Evolutionary conservation across 2,329 filamentous ascomycete species (phyloP).

Genomic region (Neofusicoccum sp.): DNA sequence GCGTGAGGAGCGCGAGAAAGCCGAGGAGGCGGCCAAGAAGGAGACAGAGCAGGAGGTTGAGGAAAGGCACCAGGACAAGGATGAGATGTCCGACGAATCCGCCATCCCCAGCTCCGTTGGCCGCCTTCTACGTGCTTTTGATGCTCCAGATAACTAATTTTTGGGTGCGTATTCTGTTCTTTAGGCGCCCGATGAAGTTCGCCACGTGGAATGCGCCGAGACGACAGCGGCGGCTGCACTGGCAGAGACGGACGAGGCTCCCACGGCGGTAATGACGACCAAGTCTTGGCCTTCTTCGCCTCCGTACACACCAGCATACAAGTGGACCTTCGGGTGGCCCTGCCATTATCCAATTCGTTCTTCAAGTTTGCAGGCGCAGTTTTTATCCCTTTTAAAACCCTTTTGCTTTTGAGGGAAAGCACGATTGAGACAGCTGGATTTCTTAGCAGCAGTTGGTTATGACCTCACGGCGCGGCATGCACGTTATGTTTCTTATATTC

Average conservation of each 20-base stretch:
- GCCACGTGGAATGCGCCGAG: slow-evolving; percentile 10
- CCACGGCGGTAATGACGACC: not conserved
- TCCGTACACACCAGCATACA: not conserved
- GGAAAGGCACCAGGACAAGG: not conserved
- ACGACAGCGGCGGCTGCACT: slow-evolving; percentile 1
- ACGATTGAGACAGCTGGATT: slow-evolving; percentile 2
- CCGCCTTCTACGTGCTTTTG: slow-evolving; percentile 2
- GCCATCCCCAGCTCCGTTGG: not conserved
- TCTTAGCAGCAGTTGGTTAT: not conserved
- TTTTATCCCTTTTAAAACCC: not conserved
- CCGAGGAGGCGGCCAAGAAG: not conserved
- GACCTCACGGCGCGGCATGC: slow-evolving; percentile 16
- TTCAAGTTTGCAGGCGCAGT: not conserved
- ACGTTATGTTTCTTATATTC: slow-evolving; percentile 5
- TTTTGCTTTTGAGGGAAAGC: not conserved
- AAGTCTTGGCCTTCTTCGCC: not conserved
- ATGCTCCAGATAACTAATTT: not conserved
- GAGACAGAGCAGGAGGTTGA: not conserved
- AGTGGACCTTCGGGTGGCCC: not conserved
- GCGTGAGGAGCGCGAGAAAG: slow-evolving; percentile 24
- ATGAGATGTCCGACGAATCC: slow-evolving; percentile 10
- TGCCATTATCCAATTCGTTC: not conserved
- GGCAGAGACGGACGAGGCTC: not conserved
- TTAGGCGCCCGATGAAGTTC: slow-evolving; percentile 1
- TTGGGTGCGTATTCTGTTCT: not conserved